These are phyloP conservation scores for Globisporangium iwayamae DNA, from an alignment of 352 stramenopile genomes.

Conservation along the genomic window DNA sequence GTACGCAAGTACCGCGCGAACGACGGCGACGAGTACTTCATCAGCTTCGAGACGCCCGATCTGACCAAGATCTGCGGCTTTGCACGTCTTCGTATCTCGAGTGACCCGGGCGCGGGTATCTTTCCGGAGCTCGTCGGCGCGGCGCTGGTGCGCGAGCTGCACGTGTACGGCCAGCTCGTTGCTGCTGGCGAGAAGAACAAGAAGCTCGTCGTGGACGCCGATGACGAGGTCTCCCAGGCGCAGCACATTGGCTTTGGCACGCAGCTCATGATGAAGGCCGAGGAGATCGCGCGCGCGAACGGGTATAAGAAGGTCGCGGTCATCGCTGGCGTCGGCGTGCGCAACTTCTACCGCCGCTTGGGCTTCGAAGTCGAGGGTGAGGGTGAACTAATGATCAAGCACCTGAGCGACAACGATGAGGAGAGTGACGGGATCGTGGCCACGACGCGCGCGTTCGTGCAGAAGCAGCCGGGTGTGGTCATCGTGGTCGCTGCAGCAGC, in stretches of 20 bases:
- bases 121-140: slow-evolving; percentile 76
- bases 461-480: slow-evolving; percentile 7
- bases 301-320: slow-evolving; percentile 84
- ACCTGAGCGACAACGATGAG: slow-evolving; percentile 29
- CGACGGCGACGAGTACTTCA: slow-evolving; percentile 88
- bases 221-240: slow-evolving; percentile 44
- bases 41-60: slow-evolving; percentile 91
- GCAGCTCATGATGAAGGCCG: slow-evolving; percentile 80
- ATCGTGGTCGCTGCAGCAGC: not conserved
- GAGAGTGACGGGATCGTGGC: slow-evolving; percentile 9
- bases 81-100: slow-evolving; percentile 76
- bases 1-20: slow-evolving; percentile 85
- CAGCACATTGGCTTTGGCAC: slow-evolving; percentile 90
- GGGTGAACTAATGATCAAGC: slow-evolving; percentile 86
- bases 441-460: slow-evolving; percentile 4
- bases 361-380: slow-evolving; percentile 87
- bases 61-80: slow-evolving; percentile 90
- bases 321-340: slow-evolving; percentile 88
- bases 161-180: slow-evolving; percentile 90
- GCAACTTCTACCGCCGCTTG: slow-evolving; percentile 89
- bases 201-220: slow-evolving; percentile 11
- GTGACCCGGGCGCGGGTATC: slow-evolving; percentile 55
- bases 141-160: slow-evolving; percentile 86
- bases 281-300: slow-evolving; percentile 67
- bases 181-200: slow-evolving; percentile 43